Conservation (phyloP, 441 rosid species). For the Arabidopsis hybrid region DNA sequence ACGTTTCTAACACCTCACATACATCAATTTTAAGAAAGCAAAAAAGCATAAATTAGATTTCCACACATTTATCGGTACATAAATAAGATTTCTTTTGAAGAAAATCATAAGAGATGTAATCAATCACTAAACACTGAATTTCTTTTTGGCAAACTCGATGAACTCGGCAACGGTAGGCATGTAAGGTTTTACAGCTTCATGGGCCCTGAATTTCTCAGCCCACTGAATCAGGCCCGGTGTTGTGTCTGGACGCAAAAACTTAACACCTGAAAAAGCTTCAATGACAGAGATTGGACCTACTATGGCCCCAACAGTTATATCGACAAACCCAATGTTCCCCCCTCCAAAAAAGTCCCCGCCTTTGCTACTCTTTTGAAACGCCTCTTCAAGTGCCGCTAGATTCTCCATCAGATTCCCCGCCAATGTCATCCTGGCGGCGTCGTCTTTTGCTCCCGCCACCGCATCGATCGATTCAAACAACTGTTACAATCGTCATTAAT, state of each 20-base stretch:
- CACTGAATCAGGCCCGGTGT: constrained; percentile 64
- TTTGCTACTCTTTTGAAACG: constrained; percentile 56
- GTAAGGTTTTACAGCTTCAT: constrained; percentile 63
- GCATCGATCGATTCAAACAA: constrained; percentile 52
- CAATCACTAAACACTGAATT: constrained; percentile 27
- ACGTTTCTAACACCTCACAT: neutral
- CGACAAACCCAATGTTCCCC: constrained; percentile 62
- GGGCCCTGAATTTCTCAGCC: constrained; percentile 57
- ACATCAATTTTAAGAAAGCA: neutral
- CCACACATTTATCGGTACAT: neutral
- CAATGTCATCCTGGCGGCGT: constrained; percentile 50
- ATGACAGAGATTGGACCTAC: constrained; percentile 61
- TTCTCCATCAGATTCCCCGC: constrained; percentile 48
- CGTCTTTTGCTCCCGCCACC: constrained; percentile 49
- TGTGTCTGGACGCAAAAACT: constrained; percentile 52
- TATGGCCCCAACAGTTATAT: constrained; percentile 63
- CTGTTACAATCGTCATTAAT: constrained; percentile 1
- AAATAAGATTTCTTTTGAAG: neutral
- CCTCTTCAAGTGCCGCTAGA: constrained; percentile 57
- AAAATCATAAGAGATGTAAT: constrained; percentile 1
- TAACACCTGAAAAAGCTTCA: constrained; percentile 45
- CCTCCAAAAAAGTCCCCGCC: constrained; percentile 77
- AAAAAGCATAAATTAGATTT: neutral
- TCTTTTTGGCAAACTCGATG: constrained; percentile 50
- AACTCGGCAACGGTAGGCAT: constrained; percentile 68